These are phyloP conservation scores for Trametopsis cervina DNA, from an alignment of 768 basidiomycete genomes.

Conservation along the genomic window DNA sequence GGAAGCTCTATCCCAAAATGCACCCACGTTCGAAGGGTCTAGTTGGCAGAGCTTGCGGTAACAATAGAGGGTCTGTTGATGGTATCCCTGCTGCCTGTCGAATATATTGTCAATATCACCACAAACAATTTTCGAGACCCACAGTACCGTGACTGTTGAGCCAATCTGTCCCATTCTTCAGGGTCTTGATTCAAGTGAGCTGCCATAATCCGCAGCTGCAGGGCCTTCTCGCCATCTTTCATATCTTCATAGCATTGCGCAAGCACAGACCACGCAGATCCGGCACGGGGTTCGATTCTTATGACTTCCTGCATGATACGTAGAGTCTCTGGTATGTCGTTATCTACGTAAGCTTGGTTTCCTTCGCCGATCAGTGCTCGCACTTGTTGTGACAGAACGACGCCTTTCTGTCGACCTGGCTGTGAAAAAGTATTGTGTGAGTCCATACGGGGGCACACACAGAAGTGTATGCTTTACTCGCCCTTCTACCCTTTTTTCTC, in stretches of 20 bases:
- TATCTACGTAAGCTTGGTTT: slow-evolving; percentile 80
- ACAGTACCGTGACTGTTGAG: slow-evolving; percentile 58
- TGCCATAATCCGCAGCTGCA: slow-evolving; percentile 84
- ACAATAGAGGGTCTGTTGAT: slow-evolving; percentile 89
- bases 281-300: slow-evolving; percentile 83
- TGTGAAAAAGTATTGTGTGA: background rate
- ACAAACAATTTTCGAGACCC: background rate
- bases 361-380: slow-evolving; percentile 75
- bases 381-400: slow-evolving; percentile 62
- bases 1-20: slow-evolving; percentile 84
- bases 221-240: slow-evolving; percentile 58
- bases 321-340: slow-evolving; percentile 59
- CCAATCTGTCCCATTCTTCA: slow-evolving; percentile 85
- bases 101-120: background rate
- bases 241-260: slow-evolving; percentile 78
- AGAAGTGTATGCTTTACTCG: slow-evolving; percentile 16
- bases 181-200: slow-evolving; percentile 81
- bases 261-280: slow-evolving; percentile 81
- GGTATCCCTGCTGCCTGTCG: slow-evolving; percentile 56
- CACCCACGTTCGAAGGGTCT: slow-evolving; percentile 76
- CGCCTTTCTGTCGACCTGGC: slow-evolving; percentile 32
- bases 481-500: slow-evolving; percentile 38
- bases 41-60: slow-evolving; percentile 75
- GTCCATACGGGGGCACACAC: no score
- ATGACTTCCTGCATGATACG: slow-evolving; percentile 88